A percentile compares a stretch with the other conserved stretches of the same genome.
These are phyloP conservation scores for Sophora flavescens DNA, from an alignment of 306 rosid species.

Conservation along the genomic window DNA sequence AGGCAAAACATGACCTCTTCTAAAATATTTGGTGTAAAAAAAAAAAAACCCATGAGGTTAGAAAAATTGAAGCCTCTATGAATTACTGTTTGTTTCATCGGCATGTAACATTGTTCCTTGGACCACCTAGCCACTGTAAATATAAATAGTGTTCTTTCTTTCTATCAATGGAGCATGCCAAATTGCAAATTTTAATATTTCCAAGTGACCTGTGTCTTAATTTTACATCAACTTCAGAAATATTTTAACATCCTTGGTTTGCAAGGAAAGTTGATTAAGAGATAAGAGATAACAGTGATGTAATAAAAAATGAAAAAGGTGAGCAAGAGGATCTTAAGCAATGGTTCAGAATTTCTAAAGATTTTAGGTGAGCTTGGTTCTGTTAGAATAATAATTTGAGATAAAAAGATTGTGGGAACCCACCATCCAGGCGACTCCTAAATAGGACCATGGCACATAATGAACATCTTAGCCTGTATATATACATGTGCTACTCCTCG, in stretches of 20 bases:
- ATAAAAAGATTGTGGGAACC: slow-evolving; percentile 43
- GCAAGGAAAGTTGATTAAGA: slow-evolving; percentile 10
- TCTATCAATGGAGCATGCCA: slow-evolving; percentile 19
- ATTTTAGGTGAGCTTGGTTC: slow-evolving; percentile 22
- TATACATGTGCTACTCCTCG: slow-evolving; percentile 40
- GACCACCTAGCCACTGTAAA: background rate
- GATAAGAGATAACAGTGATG: slow-evolving; percentile 3
- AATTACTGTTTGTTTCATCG: background rate
- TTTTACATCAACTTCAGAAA: background rate
- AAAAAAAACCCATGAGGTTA: background rate
- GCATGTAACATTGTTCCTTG: background rate
- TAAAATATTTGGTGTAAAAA: background rate
- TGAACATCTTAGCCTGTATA: slow-evolving; percentile 37
- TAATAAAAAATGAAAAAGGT: background rate
- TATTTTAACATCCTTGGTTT: slow-evolving; percentile 23
- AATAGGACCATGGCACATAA: slow-evolving; percentile 25
- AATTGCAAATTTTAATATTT: background rate
- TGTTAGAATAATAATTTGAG: slow-evolving; percentile 45
- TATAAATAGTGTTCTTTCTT: background rate
- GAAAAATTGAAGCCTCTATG: background rate
- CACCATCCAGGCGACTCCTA: slow-evolving; percentile 37
- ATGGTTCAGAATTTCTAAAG: slow-evolving; percentile 28
- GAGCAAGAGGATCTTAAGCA: slow-evolving; percentile 12
- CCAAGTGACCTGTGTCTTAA: background rate
- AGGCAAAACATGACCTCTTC: background rate